These are phyloP conservation scores for Trichoderma endophyticum DNA, from an alignment of 2,329 filamentous ascomycete species.

Conservation along the genomic window DNA sequence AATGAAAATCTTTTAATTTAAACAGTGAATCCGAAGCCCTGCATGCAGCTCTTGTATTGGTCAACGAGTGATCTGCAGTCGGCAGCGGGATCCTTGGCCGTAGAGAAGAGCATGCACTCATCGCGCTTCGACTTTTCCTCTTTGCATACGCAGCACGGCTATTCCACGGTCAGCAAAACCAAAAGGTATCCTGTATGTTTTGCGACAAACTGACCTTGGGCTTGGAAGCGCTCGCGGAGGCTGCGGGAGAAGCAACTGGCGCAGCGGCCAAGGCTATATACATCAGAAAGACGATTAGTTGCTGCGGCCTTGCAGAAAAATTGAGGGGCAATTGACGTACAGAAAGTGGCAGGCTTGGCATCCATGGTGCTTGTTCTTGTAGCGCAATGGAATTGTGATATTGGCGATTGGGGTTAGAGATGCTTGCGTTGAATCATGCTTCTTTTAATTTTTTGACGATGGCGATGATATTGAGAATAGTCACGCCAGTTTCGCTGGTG, in stretches of 20 bases:
- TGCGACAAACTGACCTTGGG: slow-evolving; percentile 38
- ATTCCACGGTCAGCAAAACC: slow-evolving; percentile 1
- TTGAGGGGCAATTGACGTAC: slow-evolving; percentile 23
- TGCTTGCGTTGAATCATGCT: slow-evolving; percentile 20
- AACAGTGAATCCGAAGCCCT: slow-evolving; percentile 81
- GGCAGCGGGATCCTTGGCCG: slow-evolving; percentile 71
- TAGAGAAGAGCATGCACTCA: slow-evolving; percentile 99
- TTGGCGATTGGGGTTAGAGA: slow-evolving; percentile 2
- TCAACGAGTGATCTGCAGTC: slow-evolving; percentile 82
- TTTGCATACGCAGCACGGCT: slow-evolving; percentile 98
- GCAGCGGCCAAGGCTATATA: slow-evolving; percentile 27
- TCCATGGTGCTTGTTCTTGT: slow-evolving; percentile 31
- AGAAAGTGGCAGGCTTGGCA: slow-evolving; percentile 28
- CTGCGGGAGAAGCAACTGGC: slow-evolving; percentile 28
- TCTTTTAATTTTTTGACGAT: slow-evolving; percentile 11
- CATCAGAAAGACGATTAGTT: slow-evolving; percentile 14
- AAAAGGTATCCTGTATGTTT: not conserved
- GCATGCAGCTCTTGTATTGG: slow-evolving; percentile 89
- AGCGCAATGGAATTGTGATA: slow-evolving; percentile 10
- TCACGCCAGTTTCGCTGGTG: slow-evolving; percentile 18
- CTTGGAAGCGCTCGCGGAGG: slow-evolving; percentile 36
- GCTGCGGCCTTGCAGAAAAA: not conserved
- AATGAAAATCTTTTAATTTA: slow-evolving; percentile 29
- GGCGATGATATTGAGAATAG: slow-evolving; percentile 21
- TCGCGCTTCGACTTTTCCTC: slow-evolving; percentile 89